These are phyloP conservation scores for Mortierella sp. DNA, from an alignment of 371 early-diverging fungal species.

Conservation along the genomic window DNA sequence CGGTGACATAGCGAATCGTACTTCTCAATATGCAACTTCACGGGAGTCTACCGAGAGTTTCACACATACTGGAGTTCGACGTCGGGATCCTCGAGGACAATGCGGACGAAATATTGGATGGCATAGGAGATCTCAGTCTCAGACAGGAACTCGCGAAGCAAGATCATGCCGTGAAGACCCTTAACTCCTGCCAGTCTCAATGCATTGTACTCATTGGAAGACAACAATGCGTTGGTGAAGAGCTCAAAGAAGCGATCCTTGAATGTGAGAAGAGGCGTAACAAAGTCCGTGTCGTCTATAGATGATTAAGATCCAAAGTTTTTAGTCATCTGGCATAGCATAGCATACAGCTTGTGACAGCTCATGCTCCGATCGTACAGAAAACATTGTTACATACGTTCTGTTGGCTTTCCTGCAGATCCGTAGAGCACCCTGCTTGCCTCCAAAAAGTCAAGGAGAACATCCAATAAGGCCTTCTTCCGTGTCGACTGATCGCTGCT, in stretches of 20 bases:
- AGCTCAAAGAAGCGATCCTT: conserved; percentile 79
- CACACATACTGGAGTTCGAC: conserved; percentile 64
- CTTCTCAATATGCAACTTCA: neutral
- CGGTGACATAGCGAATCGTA: neutral
- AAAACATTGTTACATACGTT: conserved; percentile 47
- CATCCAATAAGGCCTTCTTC: conserved; percentile 75
- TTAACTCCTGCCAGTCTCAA: conserved; percentile 75
- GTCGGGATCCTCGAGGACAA: conserved; percentile 67
- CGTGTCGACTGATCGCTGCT: conserved; percentile 69
- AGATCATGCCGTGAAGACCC: conserved; percentile 75
- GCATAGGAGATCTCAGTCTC: conserved; percentile 73
- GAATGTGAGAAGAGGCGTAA: conserved; percentile 70
- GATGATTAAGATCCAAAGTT: too few relatives aligned
- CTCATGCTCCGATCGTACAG: conserved; percentile 15
- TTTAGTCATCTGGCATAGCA: neutral
- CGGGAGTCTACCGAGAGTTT: neutral
- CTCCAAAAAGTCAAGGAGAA: conserved; percentile 76
- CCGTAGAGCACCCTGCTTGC: conserved; percentile 74
- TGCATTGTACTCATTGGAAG: conserved; percentile 81
- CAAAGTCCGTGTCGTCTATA: conserved; percentile 62
- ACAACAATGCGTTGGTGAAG: conserved; percentile 69
- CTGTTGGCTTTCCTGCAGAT: conserved; percentile 58
- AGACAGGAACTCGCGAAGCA: conserved; percentile 69
- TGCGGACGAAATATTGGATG: conserved; percentile 70
- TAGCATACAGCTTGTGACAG: neutral